A percentile compares a stretch with the other conserved stretches of the same genome.
Evolutionary conservation across 2,329 filamentous ascomycete genomes (phyloP).

Genomic region (Botryotinia convoluta): DNA sequence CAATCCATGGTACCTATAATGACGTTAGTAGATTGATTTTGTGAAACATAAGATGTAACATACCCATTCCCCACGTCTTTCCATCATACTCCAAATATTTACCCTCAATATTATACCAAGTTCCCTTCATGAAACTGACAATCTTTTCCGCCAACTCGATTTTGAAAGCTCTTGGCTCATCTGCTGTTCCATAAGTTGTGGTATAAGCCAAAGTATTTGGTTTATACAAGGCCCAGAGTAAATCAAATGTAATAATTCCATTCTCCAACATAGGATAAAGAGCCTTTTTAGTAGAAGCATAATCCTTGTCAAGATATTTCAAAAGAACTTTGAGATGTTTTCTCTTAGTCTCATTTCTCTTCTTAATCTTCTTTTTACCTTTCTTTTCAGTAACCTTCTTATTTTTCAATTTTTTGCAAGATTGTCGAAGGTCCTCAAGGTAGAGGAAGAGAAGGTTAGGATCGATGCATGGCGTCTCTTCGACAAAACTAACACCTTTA

Average conservation of each 20-base stretch:
- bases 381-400: conserved; percentile 51
- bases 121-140: conserved; percentile 64
- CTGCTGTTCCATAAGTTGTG: conserved; percentile 70
- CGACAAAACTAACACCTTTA: conserved; percentile 75
- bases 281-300: conserved; percentile 72
- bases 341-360: conserved; percentile 56
- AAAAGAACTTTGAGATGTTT: conserved; percentile 70
- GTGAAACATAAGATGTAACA: conserved; percentile 9
- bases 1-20: conserved; percentile 53
- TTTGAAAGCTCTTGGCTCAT: conserved; percentile 80
- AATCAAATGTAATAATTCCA: conserved; percentile 83
- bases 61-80: conserved; percentile 75
- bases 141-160: conserved; percentile 74
- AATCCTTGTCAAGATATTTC: conserved; percentile 79
- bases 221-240: conserved; percentile 87
- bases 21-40: conserved; percentile 18
- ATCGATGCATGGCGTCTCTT: conserved; percentile 72
- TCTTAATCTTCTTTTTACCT: conserved; percentile 59
- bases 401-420: conserved; percentile 62
- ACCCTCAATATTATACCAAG: conserved; percentile 75
- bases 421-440: conserved; percentile 69
- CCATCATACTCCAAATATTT: conserved; percentile 85
- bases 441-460: conserved; percentile 72
- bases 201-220: conserved; percentile 78
- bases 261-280: conserved; percentile 77